Evolutionary conservation across 768 basidiomycete species (phyloP), one percentile per base, ranked within the genome.

Genomic region (Boletus speciosus): DNA sequence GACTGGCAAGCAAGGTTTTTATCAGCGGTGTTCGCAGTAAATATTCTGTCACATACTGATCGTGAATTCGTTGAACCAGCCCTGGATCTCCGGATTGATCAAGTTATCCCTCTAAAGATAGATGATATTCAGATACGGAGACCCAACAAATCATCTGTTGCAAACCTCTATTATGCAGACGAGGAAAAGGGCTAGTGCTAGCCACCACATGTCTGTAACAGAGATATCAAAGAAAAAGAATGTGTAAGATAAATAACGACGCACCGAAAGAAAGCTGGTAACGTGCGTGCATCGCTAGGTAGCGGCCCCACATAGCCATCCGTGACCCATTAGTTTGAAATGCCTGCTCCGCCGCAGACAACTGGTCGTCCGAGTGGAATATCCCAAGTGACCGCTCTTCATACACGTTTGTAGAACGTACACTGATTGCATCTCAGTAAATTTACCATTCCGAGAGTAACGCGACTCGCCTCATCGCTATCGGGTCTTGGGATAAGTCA

Each of bases 121-220:
- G n/a, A 41, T 19, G 19, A 21, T 23, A 9, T 41, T 56, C 21
- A 62, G 53, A 51, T 45, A 21, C 39, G 23, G 19, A 35, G 14
- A 14, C 10, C 5, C 15, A 31, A 7, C 21, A 27, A 31, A 14
- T 23, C 8, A 19, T 52, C 41, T 9, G 23, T 37, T 16, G 59
- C 79, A 55, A 56, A 90, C 92, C 80, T 98, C 97, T 57, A 97
- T 85, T 59, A 98, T 96, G 67, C 95, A 98, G 38, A 98, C 77
- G 2, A 97, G 70, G 72, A 94, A 93, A 12, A 98, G 70, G 0
- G 91, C 93, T 12, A 92, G 23, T 6, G 66, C 88, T 21, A 98
- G 70, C 93, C 93, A 97, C 96, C 95, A 97, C 82, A 98, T 93
- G 71, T 97, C 95, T 93, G 58, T 14, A n/a, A 44, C 41, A 12